Evolutionary conservation across 75 land plant genomes (phyloP).

Genomic region (Adiantum capillusveneris): DNA sequence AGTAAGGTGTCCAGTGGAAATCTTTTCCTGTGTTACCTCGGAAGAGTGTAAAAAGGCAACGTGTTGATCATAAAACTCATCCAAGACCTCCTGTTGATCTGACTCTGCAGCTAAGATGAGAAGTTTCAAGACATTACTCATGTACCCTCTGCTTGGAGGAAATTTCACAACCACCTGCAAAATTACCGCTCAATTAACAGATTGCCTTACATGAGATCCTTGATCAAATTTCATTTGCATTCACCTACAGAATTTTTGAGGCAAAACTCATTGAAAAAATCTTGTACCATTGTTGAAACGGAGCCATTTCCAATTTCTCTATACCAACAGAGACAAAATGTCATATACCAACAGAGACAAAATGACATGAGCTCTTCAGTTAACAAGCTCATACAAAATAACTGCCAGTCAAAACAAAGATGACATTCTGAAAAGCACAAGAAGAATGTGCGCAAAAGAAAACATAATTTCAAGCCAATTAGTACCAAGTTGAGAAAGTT

Average conservation of each 20-base stretch:
- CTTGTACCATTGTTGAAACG: background rate
- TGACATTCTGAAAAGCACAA: too few species aligned
- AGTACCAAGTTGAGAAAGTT: too few species aligned
- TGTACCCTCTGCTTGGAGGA: conserved; percentile 18
- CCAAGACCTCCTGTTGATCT: conserved; percentile 18
- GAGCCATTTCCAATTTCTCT: conserved; percentile 4
- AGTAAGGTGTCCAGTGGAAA: too few species aligned
- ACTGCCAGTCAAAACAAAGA: too few species aligned
- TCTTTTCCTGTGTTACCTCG: conserved; percentile 8
- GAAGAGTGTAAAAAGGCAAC: conserved; percentile 12
- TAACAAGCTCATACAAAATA: too few species aligned
- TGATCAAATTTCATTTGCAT: background rate
- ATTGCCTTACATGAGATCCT: background rate
- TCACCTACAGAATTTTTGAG: background rate
- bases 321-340: background rate
- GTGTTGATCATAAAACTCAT: conserved; percentile 19
- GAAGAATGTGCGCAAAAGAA: too few species aligned
- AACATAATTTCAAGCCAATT: too few species aligned
- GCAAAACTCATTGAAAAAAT: background rate
- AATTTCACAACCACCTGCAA: conserved; percentile 17
- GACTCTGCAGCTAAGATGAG: conserved; percentile 22
- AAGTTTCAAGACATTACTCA: conserved; percentile 17
- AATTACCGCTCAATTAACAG: too few species aligned
- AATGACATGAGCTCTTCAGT: too few species aligned
- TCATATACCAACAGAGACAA: background rate